Base-by-base conservation (phyloP, 2,329 filamentous ascomycete genomes). In the Calonectria pteridis region DNA sequence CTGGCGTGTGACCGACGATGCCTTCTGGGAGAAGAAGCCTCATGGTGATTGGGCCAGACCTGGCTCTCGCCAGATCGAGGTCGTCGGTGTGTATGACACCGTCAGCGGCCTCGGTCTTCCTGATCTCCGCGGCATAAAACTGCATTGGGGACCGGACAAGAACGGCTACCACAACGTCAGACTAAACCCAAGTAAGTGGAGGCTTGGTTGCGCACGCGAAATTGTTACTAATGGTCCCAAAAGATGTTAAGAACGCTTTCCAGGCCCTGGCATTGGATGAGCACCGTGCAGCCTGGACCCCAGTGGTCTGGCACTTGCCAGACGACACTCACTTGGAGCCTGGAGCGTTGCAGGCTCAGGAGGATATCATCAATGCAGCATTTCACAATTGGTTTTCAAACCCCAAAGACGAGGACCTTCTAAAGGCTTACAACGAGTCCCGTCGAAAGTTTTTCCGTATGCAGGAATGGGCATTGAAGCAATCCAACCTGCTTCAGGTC, bases 251-350 rank as follows among this genome's bases (percentile, higher is more conserved):
- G 49, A 87, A 90, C 72, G 89, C 89, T 1, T 91, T 90, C 73
- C 89, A 91, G 55, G 89, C 89, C 0, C 82, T 91, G 0, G 89
- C 88, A 2, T 83, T 91, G 0, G 89, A 91, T 59, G 89, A 91
- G 75, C 85, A 85, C 55, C 85, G 89, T 1, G 77, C 67, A 0
- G 76, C 82, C 0, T 84, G 84, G 53, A 72, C 76, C 0, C 81
- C 81, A 1, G 80, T 79, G 0, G 75, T 84, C 13, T 84, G 82
- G 82, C 77, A 83, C 51, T 70, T 67, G 26, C 75, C 78, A 33
- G 40, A 67, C 20, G 50, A 77, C 13, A 70, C 58, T 23, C 64
- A 75, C 1, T 50, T 73, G 13, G 50, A 55, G 7, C 2, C 5
- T 9, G 78, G 73, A 53, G 51, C 63, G 14, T 10, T 66, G 9